Conservation (phyloP, 2,329 filamentous ascomycete species). For the Hypoxylon sp. region DNA sequence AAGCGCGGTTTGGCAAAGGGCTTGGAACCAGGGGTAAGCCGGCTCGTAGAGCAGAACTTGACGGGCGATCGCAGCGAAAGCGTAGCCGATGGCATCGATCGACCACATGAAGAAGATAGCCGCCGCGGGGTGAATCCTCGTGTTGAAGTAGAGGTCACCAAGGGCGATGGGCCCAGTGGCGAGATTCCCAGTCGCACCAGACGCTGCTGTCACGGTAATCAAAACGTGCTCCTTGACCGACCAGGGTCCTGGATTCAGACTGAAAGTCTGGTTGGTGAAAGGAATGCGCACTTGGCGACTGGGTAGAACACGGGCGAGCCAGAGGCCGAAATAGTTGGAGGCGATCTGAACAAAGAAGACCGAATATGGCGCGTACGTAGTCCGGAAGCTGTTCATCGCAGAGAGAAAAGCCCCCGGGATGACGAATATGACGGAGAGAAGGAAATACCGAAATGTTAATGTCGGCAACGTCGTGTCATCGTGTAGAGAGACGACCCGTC, state of each 20-base stretch:
- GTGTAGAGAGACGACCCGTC: constrained; percentile 67
- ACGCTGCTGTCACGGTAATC: constrained; percentile 66
- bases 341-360: constrained; percentile 73
- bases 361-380: constrained; percentile 69
- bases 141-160: constrained; percentile 68
- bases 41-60: constrained; percentile 70
- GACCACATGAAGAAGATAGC: constrained; percentile 71
- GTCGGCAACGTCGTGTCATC: constrained; percentile 68
- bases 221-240: constrained; percentile 70
- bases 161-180: constrained; percentile 66
- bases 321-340: constrained; percentile 66
- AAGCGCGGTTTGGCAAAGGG: constrained; percentile 66
- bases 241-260: constrained; percentile 68
- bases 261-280: constrained; percentile 62
- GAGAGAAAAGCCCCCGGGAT: constrained; percentile 69
- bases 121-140: constrained; percentile 64
- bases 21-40: constrained; percentile 66
- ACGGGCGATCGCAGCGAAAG: constrained; percentile 68
- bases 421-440: constrained; percentile 67
- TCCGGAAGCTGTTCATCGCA: constrained; percentile 68
- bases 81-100: constrained; percentile 70
- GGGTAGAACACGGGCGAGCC: constrained; percentile 65
- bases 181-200: constrained; percentile 65
- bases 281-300: constrained; percentile 61
- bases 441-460: constrained; percentile 70